Evolutionary conservation across 495 filamentous ascomycete species (phyloP).

Genomic region (Sporormia fimetaria): DNA sequence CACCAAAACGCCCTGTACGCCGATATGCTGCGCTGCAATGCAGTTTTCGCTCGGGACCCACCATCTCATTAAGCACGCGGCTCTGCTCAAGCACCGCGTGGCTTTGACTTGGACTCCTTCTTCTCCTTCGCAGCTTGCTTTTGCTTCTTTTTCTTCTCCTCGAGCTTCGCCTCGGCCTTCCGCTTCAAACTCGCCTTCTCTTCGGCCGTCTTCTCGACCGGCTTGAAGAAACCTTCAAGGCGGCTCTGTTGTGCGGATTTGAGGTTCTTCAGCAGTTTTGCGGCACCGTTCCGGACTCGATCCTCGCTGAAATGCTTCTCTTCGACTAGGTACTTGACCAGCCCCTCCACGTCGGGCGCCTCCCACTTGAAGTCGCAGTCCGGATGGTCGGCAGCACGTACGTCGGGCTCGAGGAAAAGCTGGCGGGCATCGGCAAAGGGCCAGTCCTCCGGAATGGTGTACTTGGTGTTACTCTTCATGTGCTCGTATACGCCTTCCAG

Average conservation of each 20-base stretch:
- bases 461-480: conserved; percentile 66
- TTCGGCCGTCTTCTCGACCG: conserved; percentile 72
- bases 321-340: conserved; percentile 75
- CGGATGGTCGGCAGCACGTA: conserved; percentile 70
- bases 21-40: too few species aligned
- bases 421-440: conserved; percentile 83
- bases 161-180: conserved; percentile 82
- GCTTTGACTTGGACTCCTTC: conserved; percentile 80
- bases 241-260: conserved; percentile 82
- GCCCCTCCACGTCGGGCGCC: conserved; percentile 74
- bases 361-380: conserved; percentile 98
- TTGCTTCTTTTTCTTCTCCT: conserved; percentile 83
- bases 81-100: conserved; percentile 57
- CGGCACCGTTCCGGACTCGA: conserved; percentile 65
- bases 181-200: conserved; percentile 76
- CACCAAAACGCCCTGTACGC: too few species aligned
- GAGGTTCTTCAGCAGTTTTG: conserved; percentile 70
- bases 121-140: conserved; percentile 80
- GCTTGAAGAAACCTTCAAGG: conserved; percentile 97
- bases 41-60: too few species aligned
- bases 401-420: conserved; percentile 82
- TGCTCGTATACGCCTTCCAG: conserved; percentile 76
- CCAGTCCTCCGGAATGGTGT: conserved; percentile 81
- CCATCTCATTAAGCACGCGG: too few species aligned
- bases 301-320: conserved; percentile 98